phyloP scores from a whole-genome alignment of 2,329 filamentous ascomycete species.

The Fusarium continuum region DNA sequence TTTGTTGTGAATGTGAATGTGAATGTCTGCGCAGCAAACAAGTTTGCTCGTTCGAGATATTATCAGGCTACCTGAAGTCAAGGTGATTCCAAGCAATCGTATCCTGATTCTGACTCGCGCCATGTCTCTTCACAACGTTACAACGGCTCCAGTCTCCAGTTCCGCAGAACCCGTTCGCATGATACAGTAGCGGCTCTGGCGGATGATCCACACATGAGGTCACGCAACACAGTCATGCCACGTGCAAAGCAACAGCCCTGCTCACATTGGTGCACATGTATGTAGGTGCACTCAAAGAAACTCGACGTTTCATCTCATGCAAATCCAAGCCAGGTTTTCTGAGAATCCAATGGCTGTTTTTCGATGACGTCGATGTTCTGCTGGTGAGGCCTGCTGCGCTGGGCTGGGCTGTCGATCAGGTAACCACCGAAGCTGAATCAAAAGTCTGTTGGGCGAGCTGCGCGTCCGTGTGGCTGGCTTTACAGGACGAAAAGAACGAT shows the following conservation, averaged over 20 bases:
- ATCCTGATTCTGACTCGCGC: not conserved
- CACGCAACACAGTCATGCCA: slow-evolving; percentile 30
- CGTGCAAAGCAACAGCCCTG: slow-evolving; percentile 13
- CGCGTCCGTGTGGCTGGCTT: too few relatives aligned
- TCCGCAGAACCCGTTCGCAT: slow-evolving; percentile 8
- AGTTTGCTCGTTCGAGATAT: too few relatives aligned
- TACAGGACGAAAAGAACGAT: too few relatives aligned
- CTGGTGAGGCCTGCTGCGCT: not conserved
- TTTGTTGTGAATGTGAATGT: not conserved
- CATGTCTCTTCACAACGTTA: slow-evolving; percentile 12
- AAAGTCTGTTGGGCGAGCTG: too few relatives aligned
- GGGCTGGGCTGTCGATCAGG: slow-evolving; percentile 5
- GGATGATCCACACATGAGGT: slow-evolving; percentile 43
- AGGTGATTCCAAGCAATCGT: too few relatives aligned
- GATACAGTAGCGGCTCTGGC: slow-evolving; percentile 33
- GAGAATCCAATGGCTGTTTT: slow-evolving; percentile 3
- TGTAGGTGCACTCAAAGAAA: too few relatives aligned
- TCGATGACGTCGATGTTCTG: slow-evolving; percentile 17
- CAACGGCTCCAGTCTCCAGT: not conserved
- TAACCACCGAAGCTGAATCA: not conserved
- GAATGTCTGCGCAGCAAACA: too few relatives aligned
- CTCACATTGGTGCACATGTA: slow-evolving; percentile 6
- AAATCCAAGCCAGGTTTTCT: not conserved
- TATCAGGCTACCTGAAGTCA: too few relatives aligned
- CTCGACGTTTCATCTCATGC: slow-evolving; percentile 12